These are phyloP conservation scores for Metarhizium sp. DNA, from an alignment of 2,329 filamentous ascomycete species.

Conservation along the genomic window DNA sequence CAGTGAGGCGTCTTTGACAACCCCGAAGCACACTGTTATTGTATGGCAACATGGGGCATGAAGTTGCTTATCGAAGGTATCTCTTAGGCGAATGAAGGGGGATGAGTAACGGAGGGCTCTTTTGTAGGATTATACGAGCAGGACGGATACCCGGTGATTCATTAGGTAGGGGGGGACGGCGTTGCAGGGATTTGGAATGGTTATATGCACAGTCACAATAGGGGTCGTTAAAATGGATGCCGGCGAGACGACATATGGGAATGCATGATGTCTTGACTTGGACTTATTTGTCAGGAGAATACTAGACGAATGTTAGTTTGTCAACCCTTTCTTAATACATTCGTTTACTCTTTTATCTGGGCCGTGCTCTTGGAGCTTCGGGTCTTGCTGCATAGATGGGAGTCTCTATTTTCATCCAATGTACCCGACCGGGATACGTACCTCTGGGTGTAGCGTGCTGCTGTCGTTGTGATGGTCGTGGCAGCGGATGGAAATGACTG, in stretches of 20 bases:
- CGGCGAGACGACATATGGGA: background rate
- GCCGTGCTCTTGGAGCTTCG: background rate
- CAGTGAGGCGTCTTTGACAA: background rate
- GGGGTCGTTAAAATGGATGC: background rate
- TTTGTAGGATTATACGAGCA: slow-evolving; percentile 3
- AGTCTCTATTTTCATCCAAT: too few species aligned
- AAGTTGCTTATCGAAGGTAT: background rate
- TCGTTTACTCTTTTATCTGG: background rate
- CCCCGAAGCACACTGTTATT: background rate
- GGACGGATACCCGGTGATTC: slow-evolving; percentile 1
- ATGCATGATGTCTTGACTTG: background rate
- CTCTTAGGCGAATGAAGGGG: background rate
- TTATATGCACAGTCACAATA: background rate
- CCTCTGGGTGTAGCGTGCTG: too few species aligned
- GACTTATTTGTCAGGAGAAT: background rate
- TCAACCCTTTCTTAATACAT: background rate
- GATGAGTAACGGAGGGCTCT: background rate
- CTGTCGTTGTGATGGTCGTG: too few species aligned
- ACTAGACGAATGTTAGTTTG: background rate
- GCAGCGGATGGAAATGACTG: too few species aligned
- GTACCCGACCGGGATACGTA: too few species aligned
- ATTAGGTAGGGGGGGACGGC: background rate
- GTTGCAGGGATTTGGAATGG: slow-evolving; percentile 1
- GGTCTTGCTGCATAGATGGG: too few species aligned
- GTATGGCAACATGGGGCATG: background rate